A percentile compares a stretch with the other conserved stretches of the same genome.
Conservation (phyloP, 768 basidiomycete species). For the Xerocomus potaroensis region DNA sequence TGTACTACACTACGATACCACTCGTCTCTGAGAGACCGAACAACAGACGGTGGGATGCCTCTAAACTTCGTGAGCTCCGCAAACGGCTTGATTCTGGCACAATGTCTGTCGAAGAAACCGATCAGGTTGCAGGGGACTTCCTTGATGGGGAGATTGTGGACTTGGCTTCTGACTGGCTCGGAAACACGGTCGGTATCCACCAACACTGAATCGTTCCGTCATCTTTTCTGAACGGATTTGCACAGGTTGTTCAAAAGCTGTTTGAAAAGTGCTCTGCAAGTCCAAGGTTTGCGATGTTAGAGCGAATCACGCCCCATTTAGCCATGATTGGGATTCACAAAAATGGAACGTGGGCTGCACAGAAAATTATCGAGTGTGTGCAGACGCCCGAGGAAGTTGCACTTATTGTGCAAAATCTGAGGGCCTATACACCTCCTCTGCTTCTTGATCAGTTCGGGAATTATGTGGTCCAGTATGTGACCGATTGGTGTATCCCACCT, state of each 20-base stretch:
- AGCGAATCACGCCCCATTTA: constrained; percentile 88
- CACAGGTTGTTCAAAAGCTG: constrained; percentile 90
- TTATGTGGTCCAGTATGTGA: constrained; percentile 84
- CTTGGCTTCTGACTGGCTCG: constrained; percentile 96
- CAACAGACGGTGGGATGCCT: constrained; percentile 89
- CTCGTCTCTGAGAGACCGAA: constrained; percentile 79
- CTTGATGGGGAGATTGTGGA: constrained; percentile 94
- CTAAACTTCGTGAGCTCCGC: constrained; percentile 88
- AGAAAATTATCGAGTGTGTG: constrained; percentile 98
- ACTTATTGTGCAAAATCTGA: constrained; percentile 79
- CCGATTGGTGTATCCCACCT: background rate
- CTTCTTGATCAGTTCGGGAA: constrained; percentile 93
- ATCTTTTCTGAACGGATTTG: constrained; percentile 5
- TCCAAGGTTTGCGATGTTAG: constrained; percentile 86
- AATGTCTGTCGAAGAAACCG: constrained; percentile 81
- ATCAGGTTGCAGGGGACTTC: constrained; percentile 85
- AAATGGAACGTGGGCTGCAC: constrained; percentile 99
- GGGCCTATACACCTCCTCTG: constrained; percentile 89
- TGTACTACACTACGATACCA: constrained; percentile 97
- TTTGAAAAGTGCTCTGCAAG: constrained; percentile 83
- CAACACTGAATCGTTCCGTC: background rate
- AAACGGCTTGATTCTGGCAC: constrained; percentile 91
- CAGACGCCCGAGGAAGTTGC: constrained; percentile 81
- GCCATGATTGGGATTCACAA: constrained; percentile 99
- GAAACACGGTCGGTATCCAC: constrained; percentile 62